Base-by-base conservation (phyloP, 331 rosid genomes). In the Stylosanthes scabra region DNA sequence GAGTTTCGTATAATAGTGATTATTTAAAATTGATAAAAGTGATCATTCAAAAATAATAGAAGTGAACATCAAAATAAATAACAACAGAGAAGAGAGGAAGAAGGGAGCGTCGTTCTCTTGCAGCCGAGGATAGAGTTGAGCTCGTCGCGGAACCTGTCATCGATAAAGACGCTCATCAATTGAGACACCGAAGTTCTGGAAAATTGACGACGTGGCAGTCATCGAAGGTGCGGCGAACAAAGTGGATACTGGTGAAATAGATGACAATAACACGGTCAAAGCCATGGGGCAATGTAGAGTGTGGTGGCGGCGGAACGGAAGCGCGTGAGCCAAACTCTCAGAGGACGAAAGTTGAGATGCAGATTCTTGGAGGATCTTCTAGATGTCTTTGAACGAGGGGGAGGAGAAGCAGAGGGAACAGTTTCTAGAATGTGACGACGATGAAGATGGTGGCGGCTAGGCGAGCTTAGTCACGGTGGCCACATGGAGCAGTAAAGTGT, bases 311-410 rank as follows among this genome's bases (percentile, higher is more conserved):
- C 1, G 73, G 50, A 2, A 20, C 11, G 29, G 81, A 4, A 64
- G 70, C 13, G 63, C 74, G 78, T 16, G 79, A 75, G 37, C 80
- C 75, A 68, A 44, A 84, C 12, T 89, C 59, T 54, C 86, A 89
- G 78, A 86, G 81, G 63, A 84, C 63, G 49, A 91, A 65, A 76
- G 87, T 65, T 80, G 91, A 78, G 82, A 88, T 61, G 25, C 83
- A 84, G 64, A 87, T 54, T 55, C 91, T 85, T 81, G 77, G 63
- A 84, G 74, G 58, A 93, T 78, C 66, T 70, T 65, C 31, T 84
- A 91, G 16, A 93, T 80, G 79, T 90, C 97, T 71, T 88, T 93
- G 83, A 88, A 90, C 66, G 97, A 88, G 9, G 97, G 88, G 81
- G 85, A 84, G 37, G 89, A 86, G 76, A 93, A 69, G 65, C 49